A percentile compares a stretch with the other conserved stretches of the same genome.
Evolutionary conservation across 2,329 filamentous ascomycete species (phyloP).

Genomic region (Verticillium nubilum): DNA sequence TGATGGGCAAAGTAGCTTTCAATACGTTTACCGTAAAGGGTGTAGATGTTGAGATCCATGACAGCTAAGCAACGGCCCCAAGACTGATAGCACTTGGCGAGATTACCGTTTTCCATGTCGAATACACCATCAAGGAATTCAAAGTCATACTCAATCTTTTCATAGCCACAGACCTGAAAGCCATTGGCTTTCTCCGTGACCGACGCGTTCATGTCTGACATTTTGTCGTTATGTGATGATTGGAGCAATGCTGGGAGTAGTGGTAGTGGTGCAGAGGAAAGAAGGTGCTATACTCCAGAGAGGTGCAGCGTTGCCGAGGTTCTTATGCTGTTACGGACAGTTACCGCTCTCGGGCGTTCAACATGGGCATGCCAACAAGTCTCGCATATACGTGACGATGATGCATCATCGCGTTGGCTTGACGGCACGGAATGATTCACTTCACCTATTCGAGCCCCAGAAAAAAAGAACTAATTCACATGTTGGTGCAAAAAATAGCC

Average conservation of each 20-base stretch:
- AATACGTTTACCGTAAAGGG: conserved; percentile 61
- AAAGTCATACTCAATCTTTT: conserved; percentile 74
- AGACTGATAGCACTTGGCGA: conserved; percentile 58
- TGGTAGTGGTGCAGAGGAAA: too few species aligned
- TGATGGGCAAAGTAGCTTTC: conserved; percentile 63
- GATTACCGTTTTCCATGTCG: conserved; percentile 50
- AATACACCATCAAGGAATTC: conserved; percentile 68
- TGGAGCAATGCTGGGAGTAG: neutral
- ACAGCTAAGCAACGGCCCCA: conserved; percentile 64
- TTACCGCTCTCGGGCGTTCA: neutral
- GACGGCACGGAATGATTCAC: neutral
- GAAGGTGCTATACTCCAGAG: neutral
- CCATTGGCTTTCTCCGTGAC: conserved; percentile 59
- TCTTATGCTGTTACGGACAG: neutral
- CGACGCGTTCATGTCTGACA: conserved; percentile 66
- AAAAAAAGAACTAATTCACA: neutral
- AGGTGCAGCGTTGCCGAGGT: neutral
- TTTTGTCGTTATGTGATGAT: conserved; percentile 33
- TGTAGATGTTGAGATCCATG: conserved; percentile 67
- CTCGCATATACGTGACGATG: neutral
- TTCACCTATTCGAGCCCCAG: neutral
- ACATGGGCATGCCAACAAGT: neutral
- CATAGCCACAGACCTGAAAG: conserved; percentile 67
- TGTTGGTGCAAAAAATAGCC: neutral
- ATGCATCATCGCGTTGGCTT: neutral